These are phyloP conservation scores for Paspalum vaginatum DNA, from an alignment of 176 grass and related monocot genomes.

Conservation along the genomic window DNA sequence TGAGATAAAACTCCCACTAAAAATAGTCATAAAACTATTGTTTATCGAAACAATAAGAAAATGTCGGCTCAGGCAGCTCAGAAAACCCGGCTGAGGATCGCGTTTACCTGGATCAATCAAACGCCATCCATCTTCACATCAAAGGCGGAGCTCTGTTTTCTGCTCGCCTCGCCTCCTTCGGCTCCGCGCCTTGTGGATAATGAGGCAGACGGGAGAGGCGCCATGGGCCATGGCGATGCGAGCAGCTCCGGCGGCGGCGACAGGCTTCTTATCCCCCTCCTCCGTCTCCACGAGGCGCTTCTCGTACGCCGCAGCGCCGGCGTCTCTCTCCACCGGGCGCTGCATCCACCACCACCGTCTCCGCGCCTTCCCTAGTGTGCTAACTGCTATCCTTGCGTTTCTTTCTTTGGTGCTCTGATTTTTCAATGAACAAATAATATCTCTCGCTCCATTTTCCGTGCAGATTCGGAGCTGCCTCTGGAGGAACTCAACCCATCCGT, in stretches of 20 bases:
- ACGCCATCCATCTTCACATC: not conserved
- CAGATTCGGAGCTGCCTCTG: slow-evolving; percentile 22
- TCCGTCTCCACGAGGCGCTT: not conserved
- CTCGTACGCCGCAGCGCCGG: not conserved
- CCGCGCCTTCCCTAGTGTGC: slow-evolving; percentile 38
- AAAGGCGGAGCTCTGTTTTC: not conserved
- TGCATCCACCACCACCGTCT: not conserved
- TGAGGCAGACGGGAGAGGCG: not conserved
- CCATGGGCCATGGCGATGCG: slow-evolving; percentile 26
- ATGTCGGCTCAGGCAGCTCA: no score
- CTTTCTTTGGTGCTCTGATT: not conserved
- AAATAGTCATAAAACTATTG: no score
- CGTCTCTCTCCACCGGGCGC: not conserved
- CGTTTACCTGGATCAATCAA: not conserved
- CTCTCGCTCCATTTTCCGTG: not conserved
- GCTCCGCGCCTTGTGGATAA: not conserved
- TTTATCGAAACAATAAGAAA: no score
- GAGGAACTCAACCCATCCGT: slow-evolving; percentile 50
- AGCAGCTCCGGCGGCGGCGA: slow-evolving; percentile 10
- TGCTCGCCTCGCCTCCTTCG: not conserved
- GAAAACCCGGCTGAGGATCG: no score
- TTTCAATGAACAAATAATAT: not conserved
- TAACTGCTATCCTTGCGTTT: not conserved
- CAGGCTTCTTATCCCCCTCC: not conserved
- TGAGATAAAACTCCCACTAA: no score